Percentiles rank a stretch among this genome's conserved stretches.
phyloP scores from a whole-genome alignment of 306 rosid genomes.

The Castanea sativa region DNA sequence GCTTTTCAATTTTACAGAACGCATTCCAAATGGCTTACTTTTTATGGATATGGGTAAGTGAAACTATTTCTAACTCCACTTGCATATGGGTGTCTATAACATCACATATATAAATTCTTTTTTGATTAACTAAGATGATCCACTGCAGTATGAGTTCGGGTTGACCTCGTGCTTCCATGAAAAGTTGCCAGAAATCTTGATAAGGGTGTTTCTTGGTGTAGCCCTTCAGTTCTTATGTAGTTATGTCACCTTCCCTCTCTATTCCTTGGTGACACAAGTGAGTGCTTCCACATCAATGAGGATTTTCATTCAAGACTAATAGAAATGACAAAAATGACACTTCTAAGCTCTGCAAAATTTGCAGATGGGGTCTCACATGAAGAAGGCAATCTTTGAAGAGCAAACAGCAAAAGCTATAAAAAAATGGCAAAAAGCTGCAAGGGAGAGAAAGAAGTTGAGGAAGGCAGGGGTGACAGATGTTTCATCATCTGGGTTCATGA shows the following conservation, averaged over 20 bases:
- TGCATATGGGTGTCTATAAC: background rate
- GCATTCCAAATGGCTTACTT: slow-evolving; percentile 67
- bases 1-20: slow-evolving; percentile 33
- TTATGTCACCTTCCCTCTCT: slow-evolving; percentile 73
- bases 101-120: background rate
- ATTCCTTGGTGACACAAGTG: slow-evolving; percentile 69
- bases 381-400: slow-evolving; percentile 63
- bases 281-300: background rate
- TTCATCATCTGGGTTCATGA: slow-evolving; percentile 35
- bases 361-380: slow-evolving; percentile 84
- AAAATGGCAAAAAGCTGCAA: slow-evolving; percentile 67
- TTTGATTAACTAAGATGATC: background rate
- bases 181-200: slow-evolving; percentile 40
- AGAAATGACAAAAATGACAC: too few relatives aligned
- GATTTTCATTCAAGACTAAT: background rate
- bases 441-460: slow-evolving; percentile 38
- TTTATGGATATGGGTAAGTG: slow-evolving; percentile 55
- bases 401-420: slow-evolving; percentile 64
- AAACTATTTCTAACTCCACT: background rate
- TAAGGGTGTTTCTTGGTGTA: slow-evolving; percentile 54
- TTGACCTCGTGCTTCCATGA: slow-evolving; percentile 64
- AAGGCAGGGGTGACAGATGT: slow-evolving; percentile 21
- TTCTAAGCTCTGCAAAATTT: background rate
- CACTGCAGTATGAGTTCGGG: slow-evolving; percentile 55
- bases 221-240: slow-evolving; percentile 59